Conservation (phyloP, 2,329 filamentous ascomycete species). For the Dendryphion nanum region DNA sequence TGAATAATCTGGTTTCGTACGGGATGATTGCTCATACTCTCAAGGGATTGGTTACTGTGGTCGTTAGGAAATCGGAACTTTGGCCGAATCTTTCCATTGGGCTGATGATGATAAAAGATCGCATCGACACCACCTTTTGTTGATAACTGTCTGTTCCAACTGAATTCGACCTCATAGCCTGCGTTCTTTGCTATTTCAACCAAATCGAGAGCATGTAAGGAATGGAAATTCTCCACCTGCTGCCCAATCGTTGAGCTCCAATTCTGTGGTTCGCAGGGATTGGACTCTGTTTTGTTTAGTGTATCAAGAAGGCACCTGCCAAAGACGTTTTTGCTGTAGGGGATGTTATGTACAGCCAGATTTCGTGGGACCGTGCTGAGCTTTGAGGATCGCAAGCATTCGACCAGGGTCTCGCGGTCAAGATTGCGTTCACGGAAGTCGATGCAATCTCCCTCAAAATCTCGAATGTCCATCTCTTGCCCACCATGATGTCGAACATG, state of each 20-base stretch:
- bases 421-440: too few relatives aligned
- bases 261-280: background rate
- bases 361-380: constrained; percentile 1
- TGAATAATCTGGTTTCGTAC: constrained; percentile 22
- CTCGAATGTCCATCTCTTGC: too few relatives aligned
- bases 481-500: too few relatives aligned
- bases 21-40: constrained; percentile 2
- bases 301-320: background rate
- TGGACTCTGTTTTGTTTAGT: background rate
- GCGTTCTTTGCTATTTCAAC: background rate
- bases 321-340: constrained; percentile 1
- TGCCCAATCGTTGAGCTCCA: background rate
- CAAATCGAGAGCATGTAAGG: background rate
- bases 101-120: background rate
- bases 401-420: too few relatives aligned
- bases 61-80: constrained; percentile 3
- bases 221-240: background rate
- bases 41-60: constrained; percentile 1
- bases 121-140: background rate
- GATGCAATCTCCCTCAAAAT: too few relatives aligned
- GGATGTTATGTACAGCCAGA: too few relatives aligned
- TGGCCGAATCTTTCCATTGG: background rate
- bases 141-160: background rate
- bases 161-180: background rate
- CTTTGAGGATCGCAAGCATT: background rate